Evolutionary conservation across 768 basidiomycete genomes (phyloP), one percentile per base, ranked within the genome.

Genomic region (Pilatotrama ljubarskyi): DNA sequence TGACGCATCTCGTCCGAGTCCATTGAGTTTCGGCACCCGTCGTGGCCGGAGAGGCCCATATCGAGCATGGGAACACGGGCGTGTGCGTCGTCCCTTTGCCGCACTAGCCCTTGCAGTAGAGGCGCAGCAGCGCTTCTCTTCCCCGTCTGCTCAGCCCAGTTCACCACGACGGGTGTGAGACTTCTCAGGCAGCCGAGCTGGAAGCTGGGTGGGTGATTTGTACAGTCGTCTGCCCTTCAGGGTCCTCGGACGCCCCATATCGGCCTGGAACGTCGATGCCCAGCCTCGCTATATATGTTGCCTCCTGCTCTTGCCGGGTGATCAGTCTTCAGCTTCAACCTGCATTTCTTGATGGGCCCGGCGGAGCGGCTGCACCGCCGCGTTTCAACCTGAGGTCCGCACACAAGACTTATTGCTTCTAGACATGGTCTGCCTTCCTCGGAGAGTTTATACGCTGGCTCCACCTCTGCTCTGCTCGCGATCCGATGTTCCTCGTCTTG

Each of bases 311-410:
- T n/a, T n/a, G n/a, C n/a, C 29, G 29, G 29, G 29, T 32, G 29
- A 4, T 5, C 26, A n/a, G 26, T 24, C 56, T 73, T 83, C 8
- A n/a, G 7, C 9, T 22, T 41, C 26, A 17, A 32, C 48, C 10
- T 18, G 48, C 35, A 50, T 4, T 32, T 32, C 29, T n/a, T n/a
- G n/a, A n/a, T n/a, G n/a, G n/a, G n/a, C n/a, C n/a, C n/a, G n/a
- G n/a, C n/a, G n/a, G n/a, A n/a, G n/a, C n/a, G n/a, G n/a, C n/a
- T n/a, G n/a, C n/a, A n/a, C n/a, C n/a, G n/a, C n/a, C n/a, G n/a
- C n/a, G n/a, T n/a, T n/a, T n/a, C n/a, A n/a, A n/a, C n/a, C n/a
- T n/a, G 29, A 32, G 29, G 5, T 32, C 29, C 10, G 29, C 29
- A 32, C 29, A 32, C 29, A 32, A 5, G 29, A 32, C 29, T 32